A percentile compares a stretch with the other conserved stretches of the same genome.
Evolutionary conservation across 78 protist species (phyloP).

Genomic region (Polysphondylium violaceum): DNA sequence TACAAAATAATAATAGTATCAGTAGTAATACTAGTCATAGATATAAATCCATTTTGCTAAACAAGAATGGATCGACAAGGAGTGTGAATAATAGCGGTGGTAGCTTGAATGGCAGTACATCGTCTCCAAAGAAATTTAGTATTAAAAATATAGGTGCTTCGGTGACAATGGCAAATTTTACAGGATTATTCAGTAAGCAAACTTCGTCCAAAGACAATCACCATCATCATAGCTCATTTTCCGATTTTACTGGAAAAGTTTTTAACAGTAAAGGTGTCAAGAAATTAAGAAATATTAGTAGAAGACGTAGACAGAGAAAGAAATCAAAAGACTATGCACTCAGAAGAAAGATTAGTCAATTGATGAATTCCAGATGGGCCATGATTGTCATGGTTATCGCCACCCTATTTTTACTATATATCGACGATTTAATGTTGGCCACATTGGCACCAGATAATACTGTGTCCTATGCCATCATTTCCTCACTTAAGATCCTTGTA

Average conservation of each 20-base stretch:
- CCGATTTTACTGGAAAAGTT: constrained; percentile 20
- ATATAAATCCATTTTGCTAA: no score
- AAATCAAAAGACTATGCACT: not conserved
- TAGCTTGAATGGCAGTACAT: no score
- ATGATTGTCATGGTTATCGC: constrained; percentile 1
- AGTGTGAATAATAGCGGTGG: no score
- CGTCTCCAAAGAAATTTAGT: no score
- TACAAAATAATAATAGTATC: no score
- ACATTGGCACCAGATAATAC: constrained; percentile 30
- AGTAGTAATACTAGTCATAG: no score
- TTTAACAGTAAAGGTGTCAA: constrained; percentile 51
- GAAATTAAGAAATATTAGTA: constrained; percentile 7
- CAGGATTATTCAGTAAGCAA: no score
- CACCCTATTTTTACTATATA: not conserved
- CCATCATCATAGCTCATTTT: constrained; percentile 2
- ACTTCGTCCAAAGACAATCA: no score
- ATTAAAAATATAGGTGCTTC: no score
- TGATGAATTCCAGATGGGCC: constrained; percentile 4
- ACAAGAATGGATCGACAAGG: no score
- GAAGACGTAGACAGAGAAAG: constrained; percentile 19
- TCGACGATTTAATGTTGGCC: constrained; percentile 43
- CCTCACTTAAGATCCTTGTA: constrained; percentile 53
- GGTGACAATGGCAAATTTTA: no score
- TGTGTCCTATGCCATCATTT: not conserved
- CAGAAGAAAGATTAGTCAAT: constrained; percentile 8